A percentile compares a stretch with the other conserved stretches of the same genome.
These are phyloP conservation scores for Thuidium tamariscinum DNA, from an alignment of 225 moss, liverwort and hornwort species.

Conservation along the genomic window DNA sequence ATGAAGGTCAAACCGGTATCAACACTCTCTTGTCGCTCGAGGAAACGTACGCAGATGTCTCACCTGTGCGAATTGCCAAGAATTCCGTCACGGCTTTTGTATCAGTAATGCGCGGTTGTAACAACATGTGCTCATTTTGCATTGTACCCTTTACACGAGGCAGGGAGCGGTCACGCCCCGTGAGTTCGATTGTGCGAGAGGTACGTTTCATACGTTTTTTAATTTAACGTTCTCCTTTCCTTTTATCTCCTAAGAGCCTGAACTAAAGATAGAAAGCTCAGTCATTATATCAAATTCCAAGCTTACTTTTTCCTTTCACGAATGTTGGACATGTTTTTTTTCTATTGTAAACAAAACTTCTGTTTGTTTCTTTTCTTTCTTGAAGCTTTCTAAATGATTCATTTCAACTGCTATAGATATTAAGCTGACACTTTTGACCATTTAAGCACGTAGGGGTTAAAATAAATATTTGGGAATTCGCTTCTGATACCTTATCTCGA, in stretches of 20 bases:
- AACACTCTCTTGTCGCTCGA: conserved; percentile 90
- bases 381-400: background rate
- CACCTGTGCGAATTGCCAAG: conserved; percentile 85
- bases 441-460: too few species aligned
- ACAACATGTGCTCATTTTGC: conserved; percentile 99
- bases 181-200: conserved; percentile 76
- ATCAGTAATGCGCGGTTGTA: conserved; percentile 97
- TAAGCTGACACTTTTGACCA: background rate
- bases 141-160: conserved; percentile 95
- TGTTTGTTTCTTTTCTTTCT: background rate
- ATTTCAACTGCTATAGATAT: background rate
- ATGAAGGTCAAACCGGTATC: conserved; percentile 90
- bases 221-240: background rate
- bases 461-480: background rate
- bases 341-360: background rate
- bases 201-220: background rate
- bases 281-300: background rate
- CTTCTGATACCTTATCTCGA: background rate
- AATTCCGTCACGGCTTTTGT: conserved; percentile 83
- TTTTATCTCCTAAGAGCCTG: background rate
- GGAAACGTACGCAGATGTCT: conserved; percentile 97
- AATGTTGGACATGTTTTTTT: background rate
- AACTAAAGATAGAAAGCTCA: background rate
- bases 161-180: conserved; percentile 85
- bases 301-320: background rate